phyloP scores from a whole-genome alignment of 345 rosid species.

The Heritiera fomes region DNA sequence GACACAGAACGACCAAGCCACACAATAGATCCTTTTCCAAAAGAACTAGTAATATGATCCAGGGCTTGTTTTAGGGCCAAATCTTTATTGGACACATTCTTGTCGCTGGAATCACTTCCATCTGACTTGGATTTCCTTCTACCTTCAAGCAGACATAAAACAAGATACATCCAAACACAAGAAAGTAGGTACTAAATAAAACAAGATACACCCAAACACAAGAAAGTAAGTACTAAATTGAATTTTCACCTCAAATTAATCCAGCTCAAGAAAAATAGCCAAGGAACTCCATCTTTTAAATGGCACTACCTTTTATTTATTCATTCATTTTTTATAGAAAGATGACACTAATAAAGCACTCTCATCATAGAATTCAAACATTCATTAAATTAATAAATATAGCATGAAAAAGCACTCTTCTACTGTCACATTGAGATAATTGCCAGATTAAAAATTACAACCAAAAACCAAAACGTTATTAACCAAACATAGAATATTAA shows the following conservation, averaged over 20 bases:
- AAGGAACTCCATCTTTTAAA: neutral
- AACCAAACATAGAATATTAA: neutral
- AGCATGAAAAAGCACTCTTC: neutral
- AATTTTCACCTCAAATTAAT: neutral
- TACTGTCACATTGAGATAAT: neutral
- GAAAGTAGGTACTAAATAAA: neutral
- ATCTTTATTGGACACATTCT: conserved; percentile 76
- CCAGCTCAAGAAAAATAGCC: conserved; percentile 8
- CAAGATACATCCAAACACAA: conserved; percentile 12
- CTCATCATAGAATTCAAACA: neutral
- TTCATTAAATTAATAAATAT: neutral
- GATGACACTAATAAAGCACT: neutral
- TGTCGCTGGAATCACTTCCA: conserved; percentile 67
- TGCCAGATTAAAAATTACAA: neutral
- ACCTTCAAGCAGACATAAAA: conserved; percentile 42
- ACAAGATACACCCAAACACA: conserved; percentile 9
- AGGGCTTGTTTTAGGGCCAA: conserved; percentile 82
- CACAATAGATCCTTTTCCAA: conserved; percentile 79
- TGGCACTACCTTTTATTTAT: neutral
- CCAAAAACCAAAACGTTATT: neutral
- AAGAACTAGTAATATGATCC: conserved; percentile 77
- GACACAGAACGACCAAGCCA: conserved; percentile 36
- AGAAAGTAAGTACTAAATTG: neutral
- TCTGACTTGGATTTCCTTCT: conserved; percentile 70
- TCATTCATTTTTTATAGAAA: neutral